These are phyloP conservation scores for Cladobotryum protrusum DNA, from an alignment of 2,329 filamentous ascomycete species.

Conservation along the genomic window DNA sequence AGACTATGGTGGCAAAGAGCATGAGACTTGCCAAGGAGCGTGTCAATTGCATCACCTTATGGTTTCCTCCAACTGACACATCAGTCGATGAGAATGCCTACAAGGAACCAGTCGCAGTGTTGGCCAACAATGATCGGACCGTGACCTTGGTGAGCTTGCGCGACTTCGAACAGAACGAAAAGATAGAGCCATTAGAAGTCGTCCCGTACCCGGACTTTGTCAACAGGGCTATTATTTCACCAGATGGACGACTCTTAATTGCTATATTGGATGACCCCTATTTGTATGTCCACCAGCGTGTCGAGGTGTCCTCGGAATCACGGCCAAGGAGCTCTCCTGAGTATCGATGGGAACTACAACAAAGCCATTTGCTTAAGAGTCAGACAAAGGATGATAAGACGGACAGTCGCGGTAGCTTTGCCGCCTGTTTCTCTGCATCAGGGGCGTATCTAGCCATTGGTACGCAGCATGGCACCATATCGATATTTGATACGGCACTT, in stretches of 20 bases:
- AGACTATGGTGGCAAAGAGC: constrained; percentile 43
- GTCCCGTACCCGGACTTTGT: constrained; percentile 76
- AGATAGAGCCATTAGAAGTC: constrained; percentile 56
- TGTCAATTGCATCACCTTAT: constrained; percentile 62
- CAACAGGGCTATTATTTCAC: constrained; percentile 91
- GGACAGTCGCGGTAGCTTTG: constrained; percentile 64
- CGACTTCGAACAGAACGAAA: constrained; percentile 42
- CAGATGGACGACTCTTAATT: constrained; percentile 72
- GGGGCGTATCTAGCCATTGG: constrained; percentile 68
- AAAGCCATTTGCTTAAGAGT: constrained; percentile 51
- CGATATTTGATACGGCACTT: constrained; percentile 57
- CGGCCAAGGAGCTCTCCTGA: constrained; percentile 20
- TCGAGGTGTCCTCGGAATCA: constrained; percentile 28
- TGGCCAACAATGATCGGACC: constrained; percentile 88
- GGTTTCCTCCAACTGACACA: constrained; percentile 43
- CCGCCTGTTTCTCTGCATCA: constrained; percentile 68
- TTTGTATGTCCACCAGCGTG: constrained; percentile 72
- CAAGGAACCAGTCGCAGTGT: constrained; percentile 53
- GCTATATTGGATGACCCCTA: constrained; percentile 84
- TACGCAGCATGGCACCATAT: constrained; percentile 75
- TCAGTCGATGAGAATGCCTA: constrained; percentile 35
- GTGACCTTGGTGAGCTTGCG: constrained; percentile 76
- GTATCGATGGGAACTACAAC: constrained; percentile 47
- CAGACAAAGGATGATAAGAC: constrained; percentile 49
- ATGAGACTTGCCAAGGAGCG: constrained; percentile 52